Conservation (phyloP, 2,329 filamentous ascomycete species). For the Exophiala mesophila region DNA sequence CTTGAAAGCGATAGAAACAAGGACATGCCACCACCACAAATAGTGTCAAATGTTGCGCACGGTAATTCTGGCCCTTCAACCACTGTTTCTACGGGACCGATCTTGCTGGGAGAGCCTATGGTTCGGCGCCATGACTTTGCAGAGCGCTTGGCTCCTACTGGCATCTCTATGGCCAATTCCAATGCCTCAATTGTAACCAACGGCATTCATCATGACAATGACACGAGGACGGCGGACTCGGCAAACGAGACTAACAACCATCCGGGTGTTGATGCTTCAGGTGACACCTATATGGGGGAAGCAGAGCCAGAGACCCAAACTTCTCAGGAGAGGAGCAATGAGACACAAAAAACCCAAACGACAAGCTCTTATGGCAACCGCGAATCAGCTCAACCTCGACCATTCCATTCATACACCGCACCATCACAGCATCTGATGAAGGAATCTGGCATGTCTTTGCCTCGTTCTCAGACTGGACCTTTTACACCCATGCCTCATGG, state of each 20-base stretch:
- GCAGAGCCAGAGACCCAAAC: slow-evolving; percentile 44
- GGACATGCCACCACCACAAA: slow-evolving; percentile 43
- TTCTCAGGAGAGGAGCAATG: slow-evolving; percentile 41
- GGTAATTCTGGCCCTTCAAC: slow-evolving; percentile 46
- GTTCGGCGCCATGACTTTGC: slow-evolving; percentile 42
- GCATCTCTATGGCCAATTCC: slow-evolving; percentile 50
- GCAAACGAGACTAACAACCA: slow-evolving; percentile 38
- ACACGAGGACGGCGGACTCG: slow-evolving; percentile 30
- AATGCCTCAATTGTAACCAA: slow-evolving; percentile 30
- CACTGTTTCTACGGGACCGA: slow-evolving; percentile 39
- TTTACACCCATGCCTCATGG: slow-evolving; percentile 56
- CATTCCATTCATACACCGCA: slow-evolving; percentile 42
- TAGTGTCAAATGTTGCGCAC: slow-evolving; percentile 50
- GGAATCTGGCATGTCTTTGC: slow-evolving; percentile 42
- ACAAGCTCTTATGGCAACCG: slow-evolving; percentile 45
- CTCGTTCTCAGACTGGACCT: slow-evolving; percentile 45
- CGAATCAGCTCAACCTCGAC: slow-evolving; percentile 44
- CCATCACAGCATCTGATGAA: slow-evolving; percentile 43
- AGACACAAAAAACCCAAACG: slow-evolving; percentile 43
- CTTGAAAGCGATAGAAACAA: slow-evolving; percentile 38
- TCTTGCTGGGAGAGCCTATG: slow-evolving; percentile 61
- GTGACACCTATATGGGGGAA: slow-evolving; percentile 61
- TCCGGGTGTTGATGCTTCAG: slow-evolving; percentile 40
- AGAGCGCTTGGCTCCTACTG: slow-evolving; percentile 40
- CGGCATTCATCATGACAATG: slow-evolving; percentile 39